Base-by-base conservation (phyloP, 139 green algal genomes). In the Zygnema circumcarinatum region DNA sequence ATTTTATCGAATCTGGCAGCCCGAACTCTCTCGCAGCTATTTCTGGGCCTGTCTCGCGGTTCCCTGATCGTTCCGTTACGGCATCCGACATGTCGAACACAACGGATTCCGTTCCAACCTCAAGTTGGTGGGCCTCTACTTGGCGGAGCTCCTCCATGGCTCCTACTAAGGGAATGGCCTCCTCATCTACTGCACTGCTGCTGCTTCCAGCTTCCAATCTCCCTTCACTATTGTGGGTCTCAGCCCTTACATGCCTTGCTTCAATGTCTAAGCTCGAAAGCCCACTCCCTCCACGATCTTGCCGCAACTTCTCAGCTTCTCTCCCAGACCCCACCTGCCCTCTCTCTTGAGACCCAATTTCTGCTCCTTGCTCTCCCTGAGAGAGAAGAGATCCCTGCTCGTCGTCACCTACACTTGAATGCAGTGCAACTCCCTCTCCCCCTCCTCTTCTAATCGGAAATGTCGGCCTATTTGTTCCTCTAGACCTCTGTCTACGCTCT, bases 1-100 rank as follows among this genome's bases (percentile, higher is more conserved):
- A 94, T 93, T 87, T 87, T 72, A 87, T 87, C 40, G 80, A 68
- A 81, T 81, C 67, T 52, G 53, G 53, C 36, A 86, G 54, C 32
- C 38, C 75, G 75, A 83, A 83, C 2, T 83, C 75, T 2, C 75
- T 2, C 7, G 7, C 69, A 25, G 7, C 47, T 25, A 62, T 16
- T 3, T 7, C 7, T 25, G 11, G 69, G 11, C 11, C 7, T 25
- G 7, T 39, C 36, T 7, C 7, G 11, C 69, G 69, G 35, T 41
- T 78, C 47, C 47, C 47, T 62, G 47, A 25, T 78, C 69, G 29
- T 62, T 84, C 76, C 69, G 35, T 41, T 39, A 78, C 69, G 11
- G 69, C 69, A 41, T 78, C 69, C 7, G 69, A 78, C 69, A 78
- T 78, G 16, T 78, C 69, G 36, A 78, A 78, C 35, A 78, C 69